These are phyloP conservation scores for Penicillium diatomitis DNA, from an alignment of 495 filamentous ascomycete species.

Conservation along the genomic window DNA sequence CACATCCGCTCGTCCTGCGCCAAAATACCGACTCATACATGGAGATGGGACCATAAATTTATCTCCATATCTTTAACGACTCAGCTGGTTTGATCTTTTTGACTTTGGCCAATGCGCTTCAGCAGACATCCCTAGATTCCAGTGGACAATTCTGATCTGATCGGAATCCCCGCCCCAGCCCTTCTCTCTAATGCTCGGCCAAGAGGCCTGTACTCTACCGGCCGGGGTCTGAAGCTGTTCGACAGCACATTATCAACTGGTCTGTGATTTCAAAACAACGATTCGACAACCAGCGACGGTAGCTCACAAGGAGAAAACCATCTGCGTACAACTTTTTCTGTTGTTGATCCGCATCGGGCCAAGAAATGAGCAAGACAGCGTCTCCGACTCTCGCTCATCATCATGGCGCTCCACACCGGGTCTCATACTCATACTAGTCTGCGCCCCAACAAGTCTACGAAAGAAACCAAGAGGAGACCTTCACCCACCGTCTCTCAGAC, in stretches of 20 bases:
- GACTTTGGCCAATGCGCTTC: neutral
- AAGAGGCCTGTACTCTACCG: too few species aligned
- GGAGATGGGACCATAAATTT: too few species aligned
- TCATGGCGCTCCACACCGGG: constrained; percentile 25
- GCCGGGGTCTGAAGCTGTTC: too few species aligned
- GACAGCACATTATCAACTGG: too few species aligned
- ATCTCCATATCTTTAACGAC: too few species aligned
- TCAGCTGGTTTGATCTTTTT: neutral
- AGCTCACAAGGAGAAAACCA: too few species aligned
- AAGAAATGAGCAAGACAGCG: constrained; percentile 9
- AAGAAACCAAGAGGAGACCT: constrained; percentile 23
- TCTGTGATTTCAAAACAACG: too few species aligned
- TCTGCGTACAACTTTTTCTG: neutral
- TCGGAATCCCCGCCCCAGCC: constrained; percentile 14
- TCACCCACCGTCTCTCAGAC: constrained; percentile 22
- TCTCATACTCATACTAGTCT: constrained; percentile 7
- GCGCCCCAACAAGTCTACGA: constrained; percentile 23
- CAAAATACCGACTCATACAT: too few species aligned
- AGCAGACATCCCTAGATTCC: constrained; percentile 17
- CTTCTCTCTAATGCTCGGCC: constrained; percentile 1
- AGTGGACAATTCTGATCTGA: constrained; percentile 6
- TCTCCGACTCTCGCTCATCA: constrained; percentile 10
- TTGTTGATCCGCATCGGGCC: constrained; percentile 1
- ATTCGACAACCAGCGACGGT: too few species aligned
- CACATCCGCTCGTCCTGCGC: constrained; percentile 4